Conservation (phyloP, 129 eudicot genomes). For the Artemisia argyi region DNA sequence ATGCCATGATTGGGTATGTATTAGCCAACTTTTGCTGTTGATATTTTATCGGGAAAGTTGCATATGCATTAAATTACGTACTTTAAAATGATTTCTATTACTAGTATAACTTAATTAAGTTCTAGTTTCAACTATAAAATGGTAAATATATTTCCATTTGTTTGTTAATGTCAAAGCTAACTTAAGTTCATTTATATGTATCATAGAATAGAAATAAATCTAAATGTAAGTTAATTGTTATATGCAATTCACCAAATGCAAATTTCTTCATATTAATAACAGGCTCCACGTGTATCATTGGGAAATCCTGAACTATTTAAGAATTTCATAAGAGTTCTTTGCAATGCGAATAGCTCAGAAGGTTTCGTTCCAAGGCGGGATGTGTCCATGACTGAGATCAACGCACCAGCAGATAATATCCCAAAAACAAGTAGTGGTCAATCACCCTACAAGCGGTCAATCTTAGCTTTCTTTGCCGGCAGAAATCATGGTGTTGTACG, state of each 20-base stretch:
- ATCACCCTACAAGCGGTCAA: constrained; percentile 44
- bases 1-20: constrained; percentile 69
- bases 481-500: constrained; percentile 58
- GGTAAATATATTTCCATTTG: too few species aligned
- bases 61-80: too few species aligned
- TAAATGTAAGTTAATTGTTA: neutral
- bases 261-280: neutral
- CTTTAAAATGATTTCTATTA: too few species aligned
- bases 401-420: constrained; percentile 38
- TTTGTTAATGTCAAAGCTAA: neutral
- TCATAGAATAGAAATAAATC: too few species aligned
- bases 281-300: constrained; percentile 43
- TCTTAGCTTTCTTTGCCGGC: constrained; percentile 65
- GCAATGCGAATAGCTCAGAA: constrained; percentile 71
- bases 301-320: constrained; percentile 34
- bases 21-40: neutral
- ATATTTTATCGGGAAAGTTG: too few species aligned
- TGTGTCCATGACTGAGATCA: constrained; percentile 63
- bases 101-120: too few species aligned
- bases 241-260: neutral
- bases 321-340: constrained; percentile 51
- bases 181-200: too few species aligned
- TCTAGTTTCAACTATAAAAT: too few species aligned
- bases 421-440: constrained; percentile 33
- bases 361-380: constrained; percentile 52